phyloP scores from a whole-genome alignment of 129 eudicot species.

The Escallonia herrerae region DNA sequence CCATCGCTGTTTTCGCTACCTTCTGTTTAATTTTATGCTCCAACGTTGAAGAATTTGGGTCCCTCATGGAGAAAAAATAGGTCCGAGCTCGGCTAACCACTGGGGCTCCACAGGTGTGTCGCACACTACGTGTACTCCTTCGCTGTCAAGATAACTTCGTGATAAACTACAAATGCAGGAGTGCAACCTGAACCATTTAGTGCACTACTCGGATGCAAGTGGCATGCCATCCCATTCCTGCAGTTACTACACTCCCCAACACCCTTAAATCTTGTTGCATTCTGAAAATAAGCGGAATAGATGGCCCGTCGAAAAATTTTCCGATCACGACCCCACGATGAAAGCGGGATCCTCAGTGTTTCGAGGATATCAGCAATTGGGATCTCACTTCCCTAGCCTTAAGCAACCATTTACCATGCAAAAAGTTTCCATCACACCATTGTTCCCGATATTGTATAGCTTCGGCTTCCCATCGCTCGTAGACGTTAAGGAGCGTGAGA shows the following conservation, averaged over 20 bases:
- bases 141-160: constrained; percentile 51
- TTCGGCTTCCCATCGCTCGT: constrained; percentile 30
- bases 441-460: constrained; percentile 19
- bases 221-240: constrained; percentile 33
- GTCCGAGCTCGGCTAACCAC: too few species aligned
- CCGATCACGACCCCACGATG: constrained; percentile 20
- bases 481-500: constrained; percentile 21
- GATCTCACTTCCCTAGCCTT: constrained; percentile 42
- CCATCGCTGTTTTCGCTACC: too few species aligned
- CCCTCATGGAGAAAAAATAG: too few species aligned
- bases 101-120: constrained; percentile 2
- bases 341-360: constrained; percentile 24
- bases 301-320: constrained; percentile 39
- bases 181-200: constrained; percentile 27
- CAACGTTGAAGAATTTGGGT: too few species aligned
- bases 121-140: constrained; percentile 54
- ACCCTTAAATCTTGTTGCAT: constrained; percentile 35
- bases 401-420: constrained; percentile 30
- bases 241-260: constrained; percentile 33
- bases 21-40: too few species aligned
- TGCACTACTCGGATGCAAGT: constrained; percentile 45
- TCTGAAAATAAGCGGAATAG: constrained; percentile 40
- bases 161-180: constrained; percentile 46
- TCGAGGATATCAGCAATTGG: constrained; percentile 41
- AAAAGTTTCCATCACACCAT: constrained; percentile 34